Conservation (phyloP, 176 grass and related monocot species). For the Melocanna baccifera region DNA sequence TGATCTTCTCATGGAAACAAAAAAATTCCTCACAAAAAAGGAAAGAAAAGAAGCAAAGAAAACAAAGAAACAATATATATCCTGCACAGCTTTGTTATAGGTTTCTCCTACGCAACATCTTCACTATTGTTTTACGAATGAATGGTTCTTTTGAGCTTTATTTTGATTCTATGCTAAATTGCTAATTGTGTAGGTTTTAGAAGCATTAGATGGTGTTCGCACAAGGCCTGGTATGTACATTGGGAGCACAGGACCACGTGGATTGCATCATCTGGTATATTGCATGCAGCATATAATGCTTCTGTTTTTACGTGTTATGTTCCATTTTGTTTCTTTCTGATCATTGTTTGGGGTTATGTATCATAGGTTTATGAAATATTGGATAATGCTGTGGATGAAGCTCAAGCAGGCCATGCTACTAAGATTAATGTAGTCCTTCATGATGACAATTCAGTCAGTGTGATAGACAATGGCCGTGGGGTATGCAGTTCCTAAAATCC, state of each 20-base stretch:
- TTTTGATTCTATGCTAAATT: conserved; percentile 29
- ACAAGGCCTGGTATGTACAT: conserved; percentile 99
- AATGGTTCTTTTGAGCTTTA: neutral
- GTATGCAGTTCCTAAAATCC: conserved; percentile 52
- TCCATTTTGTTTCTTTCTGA: conserved; percentile 20
- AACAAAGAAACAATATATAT: neutral
- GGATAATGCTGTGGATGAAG: conserved; percentile 97
- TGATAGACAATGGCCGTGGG: conserved; percentile 90
- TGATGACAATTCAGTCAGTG: conserved; percentile 81
- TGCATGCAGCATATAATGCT: neutral
- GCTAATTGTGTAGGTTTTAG: conserved; percentile 66
- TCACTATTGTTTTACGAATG: conserved; percentile 3
- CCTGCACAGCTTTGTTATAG: neutral
- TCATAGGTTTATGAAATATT: conserved; percentile 86
- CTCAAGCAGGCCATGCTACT: conserved; percentile 74
- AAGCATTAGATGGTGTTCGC: conserved; percentile 93
- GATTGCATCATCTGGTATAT: conserved; percentile 94
- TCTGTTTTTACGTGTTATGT: conserved; percentile 8
- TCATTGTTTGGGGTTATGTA: neutral
- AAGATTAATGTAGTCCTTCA: conserved; percentile 85
- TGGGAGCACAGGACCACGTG: conserved; percentile 91
- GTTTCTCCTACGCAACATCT: neutral
- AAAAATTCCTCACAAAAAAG: neutral
- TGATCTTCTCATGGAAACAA: neutral
- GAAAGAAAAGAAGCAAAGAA: neutral